Conservation (phyloP, 2,329 filamentous ascomycete species). For the Monosporascus ibericus region DNA sequence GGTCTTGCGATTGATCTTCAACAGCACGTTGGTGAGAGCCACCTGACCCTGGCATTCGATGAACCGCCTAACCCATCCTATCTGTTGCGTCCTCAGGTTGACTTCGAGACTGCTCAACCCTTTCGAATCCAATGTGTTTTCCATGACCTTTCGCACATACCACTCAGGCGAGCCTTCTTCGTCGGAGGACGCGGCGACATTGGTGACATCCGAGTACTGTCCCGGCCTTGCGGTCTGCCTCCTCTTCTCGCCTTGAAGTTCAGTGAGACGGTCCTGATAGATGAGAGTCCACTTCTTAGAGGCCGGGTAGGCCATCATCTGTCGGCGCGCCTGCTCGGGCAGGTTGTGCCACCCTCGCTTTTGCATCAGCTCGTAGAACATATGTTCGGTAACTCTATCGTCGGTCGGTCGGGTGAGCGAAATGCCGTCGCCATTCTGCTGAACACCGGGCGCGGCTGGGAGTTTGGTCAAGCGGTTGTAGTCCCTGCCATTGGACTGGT, state of each 20-base stretch:
- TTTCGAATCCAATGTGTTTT: slow-evolving; percentile 87
- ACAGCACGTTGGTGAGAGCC: slow-evolving; percentile 85
- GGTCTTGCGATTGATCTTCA: slow-evolving; percentile 88
- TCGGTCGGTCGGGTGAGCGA: slow-evolving; percentile 69
- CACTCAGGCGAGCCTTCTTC: slow-evolving; percentile 96
- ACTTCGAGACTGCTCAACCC: slow-evolving; percentile 90
- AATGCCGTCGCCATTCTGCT: slow-evolving; percentile 40
- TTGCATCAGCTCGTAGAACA: slow-evolving; percentile 92
- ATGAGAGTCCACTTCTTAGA: slow-evolving; percentile 97
- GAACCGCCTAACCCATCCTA: slow-evolving; percentile 94
- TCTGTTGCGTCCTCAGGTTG: slow-evolving; percentile 90
- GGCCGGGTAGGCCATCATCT: slow-evolving; percentile 93
- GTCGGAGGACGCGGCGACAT: slow-evolving; percentile 73
- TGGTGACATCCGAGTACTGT: slow-evolving; percentile 57
- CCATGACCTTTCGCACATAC: slow-evolving; percentile 96
- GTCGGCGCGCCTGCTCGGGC: slow-evolving; percentile 85
- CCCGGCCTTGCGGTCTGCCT: slow-evolving; percentile 67
- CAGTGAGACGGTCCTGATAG: slow-evolving; percentile 87
- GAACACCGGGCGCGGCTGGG: slow-evolving; percentile 29
- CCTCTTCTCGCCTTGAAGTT: slow-evolving; percentile 90
- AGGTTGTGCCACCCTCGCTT: slow-evolving; percentile 97
- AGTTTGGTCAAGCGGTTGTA: slow-evolving; percentile 53
- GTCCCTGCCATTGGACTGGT: slow-evolving; percentile 43
- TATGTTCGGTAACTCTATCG: slow-evolving; percentile 78
- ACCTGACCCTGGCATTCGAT: slow-evolving; percentile 97